Conservation (phyloP, 495 filamentous ascomycete species). For the Aspergillus biplanus region DNA sequence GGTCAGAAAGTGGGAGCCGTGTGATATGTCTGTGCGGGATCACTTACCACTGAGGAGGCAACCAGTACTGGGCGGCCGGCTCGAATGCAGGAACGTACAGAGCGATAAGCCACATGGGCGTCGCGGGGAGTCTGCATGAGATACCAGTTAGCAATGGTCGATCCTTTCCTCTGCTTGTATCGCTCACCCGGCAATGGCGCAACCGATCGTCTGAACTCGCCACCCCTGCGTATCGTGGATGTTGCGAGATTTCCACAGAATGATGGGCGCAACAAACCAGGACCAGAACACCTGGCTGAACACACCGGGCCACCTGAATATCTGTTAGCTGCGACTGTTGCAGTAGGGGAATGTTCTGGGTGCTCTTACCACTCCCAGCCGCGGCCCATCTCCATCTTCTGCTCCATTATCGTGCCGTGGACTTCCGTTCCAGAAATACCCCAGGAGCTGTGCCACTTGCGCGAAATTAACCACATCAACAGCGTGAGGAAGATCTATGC, state of each 20-base stretch:
- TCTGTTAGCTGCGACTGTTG: conserved; percentile 19
- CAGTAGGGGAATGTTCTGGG: background rate
- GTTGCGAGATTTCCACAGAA: conserved; percentile 48
- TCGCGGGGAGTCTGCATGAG: conserved; percentile 57
- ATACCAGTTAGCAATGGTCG: conserved; percentile 6
- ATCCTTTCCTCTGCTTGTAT: background rate
- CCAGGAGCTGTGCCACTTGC: conserved; percentile 65
- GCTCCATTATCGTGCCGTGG: conserved; percentile 38
- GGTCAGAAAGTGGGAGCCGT: background rate
- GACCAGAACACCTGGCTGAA: conserved; percentile 43
- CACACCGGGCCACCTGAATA: conserved; percentile 57
- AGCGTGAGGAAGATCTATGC: conserved; percentile 60
- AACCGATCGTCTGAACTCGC: conserved; percentile 66
- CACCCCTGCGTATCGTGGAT: conserved; percentile 70
- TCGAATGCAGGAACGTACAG: conserved; percentile 61
- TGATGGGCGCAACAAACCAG: conserved; percentile 39
- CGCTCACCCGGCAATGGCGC: conserved; percentile 53
- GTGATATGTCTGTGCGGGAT: background rate
- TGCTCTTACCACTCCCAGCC: conserved; percentile 68
- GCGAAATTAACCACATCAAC: conserved; percentile 65
- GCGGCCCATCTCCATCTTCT: conserved; percentile 43
- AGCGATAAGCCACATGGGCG: conserved; percentile 67
- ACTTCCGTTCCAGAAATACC: conserved; percentile 52
- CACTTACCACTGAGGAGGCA: conserved; percentile 60
- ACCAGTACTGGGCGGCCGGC: conserved; percentile 56